Base-by-base conservation (phyloP, 1,284 basidiomycete species). In the Pterulicium gracile region DNA sequence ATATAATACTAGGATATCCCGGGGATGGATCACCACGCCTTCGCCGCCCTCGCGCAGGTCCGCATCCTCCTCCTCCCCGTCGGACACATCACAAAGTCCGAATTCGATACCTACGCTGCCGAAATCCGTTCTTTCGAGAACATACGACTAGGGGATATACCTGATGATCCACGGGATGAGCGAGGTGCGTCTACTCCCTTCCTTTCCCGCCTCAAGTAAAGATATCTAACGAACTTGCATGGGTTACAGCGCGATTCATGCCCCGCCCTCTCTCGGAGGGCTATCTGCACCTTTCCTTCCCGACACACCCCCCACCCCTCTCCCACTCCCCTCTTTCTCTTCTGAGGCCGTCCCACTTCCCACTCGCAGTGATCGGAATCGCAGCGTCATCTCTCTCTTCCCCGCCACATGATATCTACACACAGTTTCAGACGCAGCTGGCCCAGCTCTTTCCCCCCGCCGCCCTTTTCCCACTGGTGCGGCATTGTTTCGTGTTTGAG, bases 11-110 rank as follows among this genome's bases (percentile, higher is more conserved):
- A 10, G 17, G 15, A 21, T 24, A 36, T 49, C 50, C 43, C 43
- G 53, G 54, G 50, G 49, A 87, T 87, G 82, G 81, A 86, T 58
- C 68, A 72, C 47, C 66, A 76, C 62, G 69, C 77, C 17, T 89
- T 88, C 56, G 83, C 80, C 19, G 87, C 87, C 40, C 71, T 90
- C 45, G 86, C 87, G 12, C 83, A 85, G 58, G 70, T 91, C 53
- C 76, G 72, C 49, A 74, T 92, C 46, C 71, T 92, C 27, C 72
- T 92, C 49, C 61, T 91, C 34, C 88, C 88, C 12, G 78, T 91
- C 10, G 87, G 87, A 36, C 63, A 73, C 17, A 86, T 90, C 53
- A 67, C 73, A 4, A 69, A 71, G 43, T 52, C 72, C 23, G 64
- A 70, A 2, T 91, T 86, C 54, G 79, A 88, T 46, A 70, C 70